Evolutionary conservation across 2,329 filamentous ascomycete genomes (phyloP), one percentile per base, ranked within the genome.

Genomic region (Xylariaceae sp.): DNA sequence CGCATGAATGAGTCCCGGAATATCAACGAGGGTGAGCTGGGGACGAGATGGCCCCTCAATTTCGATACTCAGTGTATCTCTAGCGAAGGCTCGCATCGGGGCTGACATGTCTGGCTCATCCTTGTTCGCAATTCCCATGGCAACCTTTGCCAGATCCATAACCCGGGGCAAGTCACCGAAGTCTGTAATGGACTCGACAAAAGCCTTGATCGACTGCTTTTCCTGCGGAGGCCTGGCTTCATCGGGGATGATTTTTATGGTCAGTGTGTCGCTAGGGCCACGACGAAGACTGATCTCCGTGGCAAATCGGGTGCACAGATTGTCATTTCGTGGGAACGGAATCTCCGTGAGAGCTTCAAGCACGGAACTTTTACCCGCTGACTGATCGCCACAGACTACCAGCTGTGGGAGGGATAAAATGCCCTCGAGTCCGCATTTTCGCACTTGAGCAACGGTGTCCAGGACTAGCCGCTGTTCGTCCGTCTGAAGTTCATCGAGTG

Each of bases 341-440:
- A 84, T 74, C 6, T 76, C 73, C 0, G 80, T 79, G 18, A 85
- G 75, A 0, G 78, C 78, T 56, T 84, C 79, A 0, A 85, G 70
- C 0, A 83, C 76, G 0, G 79, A 81, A 42, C 76, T 81, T 60
- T 85, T 85, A 1, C 80, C 80, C 1, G 74, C 73, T 0, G 76
- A 78, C 58, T 81, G 78, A 49, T 81, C 75, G 5, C 81, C 80
- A 49, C 74, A 79, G n/a, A 81, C 77, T 2, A 81, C 73, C n/a
- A 80, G 60, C 51, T 78, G 73, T 1, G 76, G 76, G 0, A 78
- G 61, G 5, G 53, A 53, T 18, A 59, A 9, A 10, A 47, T 34
- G 3, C 43, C 40, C 2, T 48, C 44, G n/a, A 51, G 48, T 1
- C 40, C 49, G 21, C 54, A 53, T 40, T 53, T 53, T 40, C 49